Evolutionary conservation across 225 moss, liverwort and hornwort species (phyloP).

Genomic region (Bryoerythrophyllum caledonicum): DNA sequence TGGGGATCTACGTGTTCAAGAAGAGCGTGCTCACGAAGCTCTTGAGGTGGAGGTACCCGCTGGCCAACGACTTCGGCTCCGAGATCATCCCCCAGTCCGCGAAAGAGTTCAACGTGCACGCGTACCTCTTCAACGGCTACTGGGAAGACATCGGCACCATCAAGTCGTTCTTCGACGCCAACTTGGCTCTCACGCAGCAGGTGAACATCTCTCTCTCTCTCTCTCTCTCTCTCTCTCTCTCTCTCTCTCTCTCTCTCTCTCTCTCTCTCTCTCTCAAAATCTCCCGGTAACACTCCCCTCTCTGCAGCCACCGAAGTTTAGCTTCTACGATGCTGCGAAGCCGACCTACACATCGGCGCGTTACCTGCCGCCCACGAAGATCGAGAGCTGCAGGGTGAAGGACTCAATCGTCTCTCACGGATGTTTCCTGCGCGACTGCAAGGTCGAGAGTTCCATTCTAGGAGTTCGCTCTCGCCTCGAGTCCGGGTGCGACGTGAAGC

Average conservation of each 20-base stretch:
- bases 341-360: constrained; percentile 90
- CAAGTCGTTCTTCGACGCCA: constrained; percentile 93
- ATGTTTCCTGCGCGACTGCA: constrained; percentile 71
- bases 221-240: too few species aligned
- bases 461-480: constrained; percentile 85
- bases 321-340: constrained; percentile 79
- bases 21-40: constrained; percentile 86
- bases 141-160: constrained; percentile 99
- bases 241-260: too few species aligned
- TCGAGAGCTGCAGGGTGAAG: constrained; percentile 9
- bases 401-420: constrained; percentile 89
- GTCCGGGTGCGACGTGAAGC: constrained; percentile 55
- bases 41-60: constrained; percentile 90
- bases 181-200: constrained; percentile 78
- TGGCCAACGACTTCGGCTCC: constrained; percentile 87
- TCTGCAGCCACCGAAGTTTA: constrained; percentile 77
- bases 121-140: constrained; percentile 86
- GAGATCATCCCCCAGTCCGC: constrained; percentile 85
- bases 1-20: constrained; percentile 95
- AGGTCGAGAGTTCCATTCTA: constrained; percentile 75
- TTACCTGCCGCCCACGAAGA: constrained; percentile 25
- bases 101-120: constrained; percentile 83
- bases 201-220: too few species aligned
- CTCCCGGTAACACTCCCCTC: not conserved
- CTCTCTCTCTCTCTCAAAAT: too few species aligned